Evolutionary conservation across 257 asterid genomes (phyloP).

Genomic region (Fraxinus americana): DNA sequence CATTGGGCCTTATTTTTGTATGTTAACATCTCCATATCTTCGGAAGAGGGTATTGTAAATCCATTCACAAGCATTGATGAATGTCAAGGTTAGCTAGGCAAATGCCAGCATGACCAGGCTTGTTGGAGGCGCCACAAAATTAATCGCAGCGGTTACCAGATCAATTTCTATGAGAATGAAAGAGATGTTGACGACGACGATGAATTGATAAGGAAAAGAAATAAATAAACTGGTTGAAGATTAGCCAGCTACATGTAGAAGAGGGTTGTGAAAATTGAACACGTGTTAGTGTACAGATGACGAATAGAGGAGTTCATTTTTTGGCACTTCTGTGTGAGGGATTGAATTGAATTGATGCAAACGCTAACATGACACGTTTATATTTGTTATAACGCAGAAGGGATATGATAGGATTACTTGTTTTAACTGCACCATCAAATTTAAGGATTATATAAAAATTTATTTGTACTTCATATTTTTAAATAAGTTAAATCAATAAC

Average conservation of each 20-base stretch:
- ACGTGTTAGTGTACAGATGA: constrained; percentile 52
- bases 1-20: no score
- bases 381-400: no score
- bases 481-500: no score
- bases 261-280: constrained; percentile 28
- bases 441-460: no score
- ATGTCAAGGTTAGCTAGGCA: constrained; percentile 83
- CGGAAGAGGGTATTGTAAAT: constrained; percentile 50
- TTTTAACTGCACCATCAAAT: no score
- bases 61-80: constrained; percentile 73
- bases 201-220: not conserved
- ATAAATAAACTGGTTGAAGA: constrained; percentile 32
- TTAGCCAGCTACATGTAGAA: constrained; percentile 56
- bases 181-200: not conserved
- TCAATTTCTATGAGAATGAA: constrained; percentile 40
- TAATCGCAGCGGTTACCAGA: constrained; percentile 51
- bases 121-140: constrained; percentile 83
- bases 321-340: constrained; percentile 26
- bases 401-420: no score
- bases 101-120: constrained; percentile 79
- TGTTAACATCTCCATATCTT: constrained; percentile 66
- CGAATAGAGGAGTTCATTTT: constrained; percentile 16
- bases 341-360: not conserved
- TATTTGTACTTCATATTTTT: no score
- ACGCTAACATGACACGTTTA: not conserved